Percentiles rank a stretch among this genome's conserved stretches.
These are phyloP conservation scores for Parathielavia hyrcaniae DNA, from an alignment of 495 filamentous ascomycete species.

Conservation along the genomic window DNA sequence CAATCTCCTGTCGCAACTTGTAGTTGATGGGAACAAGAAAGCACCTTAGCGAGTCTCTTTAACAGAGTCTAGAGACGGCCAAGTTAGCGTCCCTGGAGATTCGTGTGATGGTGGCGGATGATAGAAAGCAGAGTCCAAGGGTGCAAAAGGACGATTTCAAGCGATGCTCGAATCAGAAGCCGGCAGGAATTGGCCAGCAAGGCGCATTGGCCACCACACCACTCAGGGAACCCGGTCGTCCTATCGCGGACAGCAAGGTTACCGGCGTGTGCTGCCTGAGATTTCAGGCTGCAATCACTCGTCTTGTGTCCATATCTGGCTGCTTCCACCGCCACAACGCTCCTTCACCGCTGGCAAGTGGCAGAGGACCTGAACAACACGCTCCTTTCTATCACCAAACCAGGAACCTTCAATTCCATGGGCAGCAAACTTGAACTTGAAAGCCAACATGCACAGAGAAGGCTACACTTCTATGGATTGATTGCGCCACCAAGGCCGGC, in stretches of 20 bases:
- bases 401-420: too few species aligned
- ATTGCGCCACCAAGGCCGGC: background rate
- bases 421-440: too few species aligned
- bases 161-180: slow-evolving; percentile 7
- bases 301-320: too few species aligned
- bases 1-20: background rate
- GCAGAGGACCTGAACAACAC: too few species aligned
- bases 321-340: too few species aligned
- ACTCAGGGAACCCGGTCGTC: background rate
- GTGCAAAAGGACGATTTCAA: slow-evolving; percentile 6
- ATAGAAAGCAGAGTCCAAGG: background rate
- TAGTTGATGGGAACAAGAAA: background rate
- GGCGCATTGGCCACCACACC: slow-evolving; percentile 16
- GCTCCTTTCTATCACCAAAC: too few species aligned
- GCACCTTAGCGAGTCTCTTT: background rate
- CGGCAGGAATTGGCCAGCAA: slow-evolving; percentile 19
- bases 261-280: background rate
- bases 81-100: background rate
- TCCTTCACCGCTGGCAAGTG: background rate
- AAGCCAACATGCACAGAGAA: too few species aligned
- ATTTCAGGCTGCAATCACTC: background rate
- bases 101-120: background rate
- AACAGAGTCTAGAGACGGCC: background rate
- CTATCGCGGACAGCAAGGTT: background rate
- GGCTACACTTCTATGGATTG: background rate